phyloP scores from a whole-genome alignment of 306 rosid genomes.

The Corylus americana region DNA sequence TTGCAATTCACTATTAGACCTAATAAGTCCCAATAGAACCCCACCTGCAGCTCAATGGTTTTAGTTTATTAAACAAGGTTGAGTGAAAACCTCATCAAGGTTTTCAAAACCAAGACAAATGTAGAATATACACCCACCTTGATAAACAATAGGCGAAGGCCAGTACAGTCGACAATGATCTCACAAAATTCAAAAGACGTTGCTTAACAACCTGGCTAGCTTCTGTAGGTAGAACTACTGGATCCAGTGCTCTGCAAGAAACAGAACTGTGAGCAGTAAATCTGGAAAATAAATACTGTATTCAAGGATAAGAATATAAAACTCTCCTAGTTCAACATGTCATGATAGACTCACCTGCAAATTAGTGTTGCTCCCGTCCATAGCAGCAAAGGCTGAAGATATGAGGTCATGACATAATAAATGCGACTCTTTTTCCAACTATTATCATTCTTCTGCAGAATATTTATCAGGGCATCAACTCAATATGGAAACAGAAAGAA shows the following conservation, averaged over 20 bases:
- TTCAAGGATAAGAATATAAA: constrained; percentile 16
- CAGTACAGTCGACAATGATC: constrained; percentile 84
- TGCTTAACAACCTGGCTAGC: constrained; percentile 77
- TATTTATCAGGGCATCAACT: background rate
- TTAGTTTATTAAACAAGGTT: background rate
- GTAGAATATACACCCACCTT: constrained; percentile 53
- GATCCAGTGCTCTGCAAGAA: constrained; percentile 74
- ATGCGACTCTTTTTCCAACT: constrained; percentile 87
- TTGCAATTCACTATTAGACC: background rate
- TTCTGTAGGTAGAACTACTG: constrained; percentile 70
- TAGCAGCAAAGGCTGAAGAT: constrained; percentile 76
- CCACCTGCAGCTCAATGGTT: background rate
- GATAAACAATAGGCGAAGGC: constrained; percentile 91
- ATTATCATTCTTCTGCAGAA: constrained; percentile 70
- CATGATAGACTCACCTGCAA: constrained; percentile 68
- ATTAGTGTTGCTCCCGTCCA: constrained; percentile 86
- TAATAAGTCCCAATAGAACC: background rate
- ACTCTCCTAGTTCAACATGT: constrained; percentile 17
- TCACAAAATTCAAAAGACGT: constrained; percentile 71
- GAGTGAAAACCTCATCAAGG: constrained; percentile 25
- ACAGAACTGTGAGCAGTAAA: constrained; percentile 21
- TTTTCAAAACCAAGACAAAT: constrained; percentile 17
- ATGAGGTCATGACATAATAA: constrained; percentile 57
- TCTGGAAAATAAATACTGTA: background rate
- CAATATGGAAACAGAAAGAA: constrained; percentile 5